These are phyloP conservation scores for Porcisia hertigi DNA, from an alignment of 208 protist genomes.

Conservation along the genomic window DNA sequence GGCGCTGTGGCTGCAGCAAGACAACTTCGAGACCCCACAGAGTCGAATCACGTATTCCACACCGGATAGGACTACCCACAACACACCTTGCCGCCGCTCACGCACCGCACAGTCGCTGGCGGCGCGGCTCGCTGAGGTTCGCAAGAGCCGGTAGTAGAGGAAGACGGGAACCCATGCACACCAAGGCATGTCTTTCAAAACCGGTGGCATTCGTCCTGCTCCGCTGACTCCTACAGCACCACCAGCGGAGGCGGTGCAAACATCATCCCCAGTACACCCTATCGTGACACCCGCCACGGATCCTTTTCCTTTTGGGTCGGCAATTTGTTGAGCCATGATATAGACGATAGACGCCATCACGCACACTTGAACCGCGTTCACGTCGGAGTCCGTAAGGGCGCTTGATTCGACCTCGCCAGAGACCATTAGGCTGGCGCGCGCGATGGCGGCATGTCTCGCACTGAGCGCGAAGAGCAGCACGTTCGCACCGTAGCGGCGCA, in stretches of 20 bases:
- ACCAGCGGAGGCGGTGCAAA: not conserved
- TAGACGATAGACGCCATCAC: not conserved
- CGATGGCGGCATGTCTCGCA: not conserved
- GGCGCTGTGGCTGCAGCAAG: conserved; percentile 1
- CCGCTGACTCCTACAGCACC: not conserved
- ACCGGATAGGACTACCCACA: conserved; percentile 13
- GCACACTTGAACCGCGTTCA: not conserved
- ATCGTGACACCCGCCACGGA: not conserved
- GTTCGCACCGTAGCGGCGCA: conserved; percentile 30
- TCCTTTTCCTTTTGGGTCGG: not conserved
- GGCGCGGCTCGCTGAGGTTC: not conserved
- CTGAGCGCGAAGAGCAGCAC: conserved; percentile 25
- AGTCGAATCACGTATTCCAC: conserved; percentile 18
- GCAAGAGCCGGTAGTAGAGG: not conserved
- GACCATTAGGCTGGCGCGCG: not conserved
- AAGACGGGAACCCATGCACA: conserved; percentile 10
- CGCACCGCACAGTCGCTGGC: not conserved
- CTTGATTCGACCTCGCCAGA: not conserved
- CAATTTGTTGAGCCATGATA: not conserved
- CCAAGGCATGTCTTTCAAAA: conserved; percentile 2
- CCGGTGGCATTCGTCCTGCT: not conserved
- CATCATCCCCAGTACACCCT: not conserved
- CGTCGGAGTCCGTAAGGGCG: not conserved
- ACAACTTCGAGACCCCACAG: not conserved
- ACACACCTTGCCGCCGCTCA: conserved; percentile 8